Percentiles rank a stretch among this genome's conserved stretches.
Evolutionary conservation across 2,329 filamentous ascomycete genomes (phyloP).

Genomic region (Phyllosticta ampelicida): DNA sequence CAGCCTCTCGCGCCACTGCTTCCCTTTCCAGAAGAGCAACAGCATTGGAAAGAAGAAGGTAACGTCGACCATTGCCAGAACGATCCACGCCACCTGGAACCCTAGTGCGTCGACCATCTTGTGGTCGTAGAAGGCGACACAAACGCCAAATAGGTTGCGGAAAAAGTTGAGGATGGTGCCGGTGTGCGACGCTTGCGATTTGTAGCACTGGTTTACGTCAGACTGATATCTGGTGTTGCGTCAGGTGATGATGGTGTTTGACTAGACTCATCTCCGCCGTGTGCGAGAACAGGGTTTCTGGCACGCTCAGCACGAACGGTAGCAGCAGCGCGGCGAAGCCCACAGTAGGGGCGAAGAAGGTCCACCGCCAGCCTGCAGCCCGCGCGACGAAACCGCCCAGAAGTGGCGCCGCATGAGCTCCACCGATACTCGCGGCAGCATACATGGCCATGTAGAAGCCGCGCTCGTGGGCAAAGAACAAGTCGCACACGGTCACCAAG

Average conservation of each 20-base stretch:
- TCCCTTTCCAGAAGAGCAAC: not conserved
- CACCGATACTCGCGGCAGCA: constrained; percentile 4
- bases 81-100: constrained; percentile 1
- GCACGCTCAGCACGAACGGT: not conserved
- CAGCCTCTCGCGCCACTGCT: not conserved
- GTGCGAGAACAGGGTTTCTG: constrained; percentile 11
- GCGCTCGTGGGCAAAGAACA: constrained; percentile 10
- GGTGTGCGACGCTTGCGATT: not conserved
- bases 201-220: not conserved
- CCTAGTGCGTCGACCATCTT: not conserved
- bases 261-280: not conserved
- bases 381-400: constrained; percentile 9
- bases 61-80: not conserved
- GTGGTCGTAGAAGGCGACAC: not conserved
- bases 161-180: not conserved
- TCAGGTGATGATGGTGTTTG: not conserved
- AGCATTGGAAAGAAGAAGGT: constrained; percentile 3
- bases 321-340: not conserved
- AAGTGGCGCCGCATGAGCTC: constrained; percentile 7
- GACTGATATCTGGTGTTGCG: no score
- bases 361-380: constrained; percentile 10
- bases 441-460: constrained; percentile 9
- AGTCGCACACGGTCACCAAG: not conserved
- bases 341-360: constrained; percentile 6
- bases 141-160: not conserved